Conservation (phyloP, 1,139 yeast species). For the Yamadazyma conglobata region DNA sequence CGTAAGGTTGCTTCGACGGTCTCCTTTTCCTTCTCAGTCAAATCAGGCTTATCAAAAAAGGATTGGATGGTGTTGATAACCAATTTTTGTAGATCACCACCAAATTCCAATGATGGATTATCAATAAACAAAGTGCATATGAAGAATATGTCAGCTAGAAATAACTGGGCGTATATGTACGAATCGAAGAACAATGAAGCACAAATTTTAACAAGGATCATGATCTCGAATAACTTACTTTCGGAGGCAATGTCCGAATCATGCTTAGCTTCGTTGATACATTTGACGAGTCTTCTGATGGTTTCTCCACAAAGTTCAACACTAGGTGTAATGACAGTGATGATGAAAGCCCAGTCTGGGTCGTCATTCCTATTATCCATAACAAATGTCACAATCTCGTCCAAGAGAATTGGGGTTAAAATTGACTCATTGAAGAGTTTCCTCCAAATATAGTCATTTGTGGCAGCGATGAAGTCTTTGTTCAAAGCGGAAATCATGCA, state of each 20-base stretch:
- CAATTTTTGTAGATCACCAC: constrained; percentile 62
- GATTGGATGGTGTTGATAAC: constrained; percentile 72
- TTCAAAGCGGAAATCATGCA: constrained; percentile 60
- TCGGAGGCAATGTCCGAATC: constrained; percentile 58
- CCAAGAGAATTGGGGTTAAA: constrained; percentile 56
- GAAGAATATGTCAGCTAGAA: constrained; percentile 69
- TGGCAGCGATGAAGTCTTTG: constrained; percentile 29
- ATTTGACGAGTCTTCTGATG: constrained; percentile 48
- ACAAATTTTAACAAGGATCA: constrained; percentile 63
- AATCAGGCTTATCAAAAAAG: constrained; percentile 55
- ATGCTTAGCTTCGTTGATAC: constrained; percentile 49
- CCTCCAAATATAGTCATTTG: constrained; percentile 66
- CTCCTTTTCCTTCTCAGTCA: constrained; percentile 41
- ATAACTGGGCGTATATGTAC: constrained; percentile 59
- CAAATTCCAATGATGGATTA: constrained; percentile 66
- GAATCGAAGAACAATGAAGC: constrained; percentile 74
- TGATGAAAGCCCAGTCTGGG: constrained; percentile 60
- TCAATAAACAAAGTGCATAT: constrained; percentile 71
- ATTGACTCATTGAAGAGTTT: constrained; percentile 60
- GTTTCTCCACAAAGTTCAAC: constrained; percentile 70
- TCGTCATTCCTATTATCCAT: constrained; percentile 75
- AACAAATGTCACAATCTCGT: constrained; percentile 71
- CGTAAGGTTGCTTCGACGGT: constrained; percentile 52
- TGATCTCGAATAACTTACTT: constrained; percentile 67
- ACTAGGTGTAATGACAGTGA: constrained; percentile 69